Evolutionary conservation across 2,329 filamentous ascomycete species (phyloP), one percentile per base, ranked within the genome.

Genomic region (Sporothrix brasiliensis): DNA sequence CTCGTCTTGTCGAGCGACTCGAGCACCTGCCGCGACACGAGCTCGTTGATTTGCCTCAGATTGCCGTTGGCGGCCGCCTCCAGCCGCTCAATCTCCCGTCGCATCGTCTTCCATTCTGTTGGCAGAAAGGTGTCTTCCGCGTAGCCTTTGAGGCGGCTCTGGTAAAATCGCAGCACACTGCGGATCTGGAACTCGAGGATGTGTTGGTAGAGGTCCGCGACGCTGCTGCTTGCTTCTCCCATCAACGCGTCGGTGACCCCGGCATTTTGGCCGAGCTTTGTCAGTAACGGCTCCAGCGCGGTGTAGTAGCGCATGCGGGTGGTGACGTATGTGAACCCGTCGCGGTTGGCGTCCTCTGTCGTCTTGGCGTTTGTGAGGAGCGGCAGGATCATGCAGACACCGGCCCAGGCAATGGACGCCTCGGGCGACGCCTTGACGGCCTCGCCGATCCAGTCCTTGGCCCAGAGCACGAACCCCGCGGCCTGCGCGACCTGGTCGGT

Each of bases 181-280:
- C 68, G 69, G n/a, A 80, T 60, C 66, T 81, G 79, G 49, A 80
- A 81, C 4, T 76, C 75, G n/a, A 81, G 73, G 49, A 81, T 77
- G 14, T 71, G 47, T 41, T 76, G 65, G 68, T 81, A 81, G 6
- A 81, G 75, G 0, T 74, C 70, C 1, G 77, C 68, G 21, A 79
- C 69, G 6, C 73, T 70, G 2, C 10, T 60, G 2, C 71, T 60
- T 19, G 73, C 61, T 54, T 77, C 73, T 13, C 1, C 30, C 30
- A 58, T 58, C 27, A 58, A 58, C 2, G 14, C 5, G 3, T 67
- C 24, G 69, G 27, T 34, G 34, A 58, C 44, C 10, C 58, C 27
- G 27, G 30, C 67, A 41, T 50, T 73, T 27, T 11, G 70, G 60
- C 72, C 73, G 69, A 71, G 69, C 16, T 54, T 50, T 5, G 47